Evolutionary conservation across 805 yeast species (phyloP).

Genomic region (Metschnikowia chrysomelidarum): DNA sequence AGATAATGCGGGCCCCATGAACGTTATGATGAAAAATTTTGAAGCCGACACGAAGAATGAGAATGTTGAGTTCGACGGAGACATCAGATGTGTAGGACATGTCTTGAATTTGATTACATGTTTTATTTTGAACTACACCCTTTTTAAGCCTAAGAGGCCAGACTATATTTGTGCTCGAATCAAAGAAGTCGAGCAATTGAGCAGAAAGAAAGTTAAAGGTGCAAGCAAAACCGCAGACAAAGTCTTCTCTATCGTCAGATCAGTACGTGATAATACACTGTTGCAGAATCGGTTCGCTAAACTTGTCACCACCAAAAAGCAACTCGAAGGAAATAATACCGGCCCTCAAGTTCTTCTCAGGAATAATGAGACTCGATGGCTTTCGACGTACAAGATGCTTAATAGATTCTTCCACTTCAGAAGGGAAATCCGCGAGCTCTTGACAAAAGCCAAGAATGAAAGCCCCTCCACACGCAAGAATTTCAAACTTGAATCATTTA

Average conservation of each 20-base stretch:
- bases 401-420: neutral
- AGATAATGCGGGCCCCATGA: neutral
- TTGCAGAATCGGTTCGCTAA: neutral
- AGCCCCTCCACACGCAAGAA: neutral
- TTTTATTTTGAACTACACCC: neutral
- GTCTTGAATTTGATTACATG: neutral
- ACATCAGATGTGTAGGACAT: neutral
- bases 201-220: neutral
- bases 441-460: neutral
- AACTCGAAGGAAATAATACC: neutral
- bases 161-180: no score
- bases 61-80: neutral
- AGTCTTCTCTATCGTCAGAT: neutral
- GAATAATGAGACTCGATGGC: constrained; percentile 1
- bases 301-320: neutral
- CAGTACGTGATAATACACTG: neutral
- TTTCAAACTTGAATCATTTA: constrained; percentile 1
- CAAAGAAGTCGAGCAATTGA: neutral
- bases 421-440: neutral
- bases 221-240: neutral
- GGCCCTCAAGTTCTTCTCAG: neutral
- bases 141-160: neutral
- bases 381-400: constrained; percentile 2
- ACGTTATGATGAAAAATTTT: neutral
- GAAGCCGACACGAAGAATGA: no score